Evolutionary conservation across 2,329 filamentous ascomycete genomes (phyloP), one percentile per base, ranked within the genome.

Genomic region (Ilyonectria robusta): DNA sequence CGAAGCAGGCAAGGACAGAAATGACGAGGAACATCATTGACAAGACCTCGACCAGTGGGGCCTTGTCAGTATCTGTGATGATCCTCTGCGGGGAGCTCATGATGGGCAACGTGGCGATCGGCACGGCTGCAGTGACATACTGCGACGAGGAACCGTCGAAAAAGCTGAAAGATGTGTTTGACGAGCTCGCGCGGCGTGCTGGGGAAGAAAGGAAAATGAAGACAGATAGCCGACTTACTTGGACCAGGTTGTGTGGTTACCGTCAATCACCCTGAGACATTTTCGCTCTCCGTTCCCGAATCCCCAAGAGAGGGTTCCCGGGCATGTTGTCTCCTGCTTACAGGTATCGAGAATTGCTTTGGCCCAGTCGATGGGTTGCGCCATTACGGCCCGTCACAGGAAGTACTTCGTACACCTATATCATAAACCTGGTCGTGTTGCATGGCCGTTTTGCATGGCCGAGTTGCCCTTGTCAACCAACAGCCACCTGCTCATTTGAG

Each of bases 21-120:
- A 78, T 70, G 42, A 77, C 75, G 4, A 77, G 60, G 21, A 78
- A 78, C 74, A 78, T 76, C 33, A 77, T 67, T 3, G 73, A 68
- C 59, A 78, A 62, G 42, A 78, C 75, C 55, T 77, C 70, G 15
- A 78, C 70, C 9, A 78, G 73, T 7, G 76, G 76, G 15, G 75
- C 72, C 69, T 78, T 78, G 74, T 78, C 74, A 21, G 48, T 66
- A 62, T 74, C 76, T 1, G 73, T 78, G 31, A 78, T 75, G 47
- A 76, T 47, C 35, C 67, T 62, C 9, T 76, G 75, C 78, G 17
- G 46, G 15, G 70, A 66, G 57, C 35, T 68, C 74, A 76, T 76
- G 4, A 7, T 63, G 42, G 56, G 29, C 60, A n/a, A 48, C 10
- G 37, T 56, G 48, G 26, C n/a, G 26, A 37, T 31, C 15, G 15